These are phyloP conservation scores for Boeremia exigua DNA, from an alignment of 2,329 filamentous ascomycete species.

Conservation along the genomic window DNA sequence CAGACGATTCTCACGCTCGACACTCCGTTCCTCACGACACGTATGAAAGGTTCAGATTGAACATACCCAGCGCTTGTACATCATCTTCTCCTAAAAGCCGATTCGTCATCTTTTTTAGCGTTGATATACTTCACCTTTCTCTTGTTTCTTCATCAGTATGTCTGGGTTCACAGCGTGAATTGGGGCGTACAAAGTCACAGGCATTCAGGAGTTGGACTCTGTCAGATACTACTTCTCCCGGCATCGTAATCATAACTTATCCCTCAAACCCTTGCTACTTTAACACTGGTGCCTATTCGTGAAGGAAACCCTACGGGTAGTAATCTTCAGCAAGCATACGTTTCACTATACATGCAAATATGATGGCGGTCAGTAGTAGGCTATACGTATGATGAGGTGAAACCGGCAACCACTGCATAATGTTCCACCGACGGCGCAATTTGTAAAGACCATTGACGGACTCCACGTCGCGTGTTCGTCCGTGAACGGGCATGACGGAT, in stretches of 20 bases:
- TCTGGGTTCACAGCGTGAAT: constrained; percentile 1
- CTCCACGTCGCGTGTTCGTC: constrained; percentile 7
- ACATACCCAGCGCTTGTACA: constrained; percentile 28
- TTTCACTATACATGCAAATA: not conserved
- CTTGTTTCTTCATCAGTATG: constrained; percentile 12
- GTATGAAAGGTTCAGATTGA: constrained; percentile 39
- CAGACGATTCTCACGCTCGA: constrained; percentile 30
- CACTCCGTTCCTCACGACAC: constrained; percentile 26
- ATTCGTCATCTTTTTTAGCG: constrained; percentile 30
- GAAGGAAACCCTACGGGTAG: too few species aligned
- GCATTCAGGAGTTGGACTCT: constrained; percentile 15
- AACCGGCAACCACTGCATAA: not conserved
- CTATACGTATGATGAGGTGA: not conserved
- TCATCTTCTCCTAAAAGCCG: constrained; percentile 38
- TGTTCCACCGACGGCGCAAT: not conserved
- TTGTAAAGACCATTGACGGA: not conserved
- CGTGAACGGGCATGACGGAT: constrained; percentile 2
- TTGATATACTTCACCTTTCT: constrained; percentile 25
- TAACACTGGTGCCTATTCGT: not conserved
- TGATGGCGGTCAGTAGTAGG: not conserved
- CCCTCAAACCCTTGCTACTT: not conserved
- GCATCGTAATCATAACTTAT: constrained; percentile 14
- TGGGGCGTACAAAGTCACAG: constrained; percentile 2
- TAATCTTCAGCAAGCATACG: too few species aligned
- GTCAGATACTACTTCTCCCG: constrained; percentile 7